These are phyloP conservation scores for Sherardia arvensis DNA, from an alignment of 257 asterid species.

Conservation along the genomic window DNA sequence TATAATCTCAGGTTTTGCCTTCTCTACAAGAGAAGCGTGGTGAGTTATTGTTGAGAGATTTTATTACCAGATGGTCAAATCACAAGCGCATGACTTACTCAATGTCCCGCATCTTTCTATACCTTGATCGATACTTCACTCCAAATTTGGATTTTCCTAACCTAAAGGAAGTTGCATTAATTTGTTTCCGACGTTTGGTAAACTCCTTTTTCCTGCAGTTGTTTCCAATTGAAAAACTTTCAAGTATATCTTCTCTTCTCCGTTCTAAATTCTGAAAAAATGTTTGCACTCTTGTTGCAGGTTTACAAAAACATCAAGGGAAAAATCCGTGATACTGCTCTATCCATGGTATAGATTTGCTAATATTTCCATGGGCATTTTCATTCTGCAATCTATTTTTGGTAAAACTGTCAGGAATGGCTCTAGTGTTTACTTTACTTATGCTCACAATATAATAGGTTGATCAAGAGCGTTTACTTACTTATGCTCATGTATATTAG, in stretches of 20 bases:
- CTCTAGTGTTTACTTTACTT: background rate
- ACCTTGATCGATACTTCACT: conserved; percentile 86
- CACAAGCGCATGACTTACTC: conserved; percentile 93
- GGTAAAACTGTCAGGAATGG: background rate
- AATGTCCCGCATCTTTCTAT: conserved; percentile 81
- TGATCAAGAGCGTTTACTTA: conserved; percentile 89
- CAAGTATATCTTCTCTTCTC: background rate
- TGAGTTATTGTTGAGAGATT: conserved; percentile 92
- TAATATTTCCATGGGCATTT: background rate
- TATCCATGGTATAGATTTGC: conserved; percentile 54
- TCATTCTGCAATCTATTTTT: background rate
- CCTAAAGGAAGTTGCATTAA: conserved; percentile 75
- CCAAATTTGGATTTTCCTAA: conserved; percentile 75
- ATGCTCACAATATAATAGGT: conserved; percentile 30
- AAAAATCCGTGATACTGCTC: conserved; percentile 81
- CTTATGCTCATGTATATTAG: conserved; percentile 23
- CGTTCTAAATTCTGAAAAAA: too few species aligned
- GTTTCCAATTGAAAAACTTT: background rate
- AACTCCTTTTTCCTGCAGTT: background rate
- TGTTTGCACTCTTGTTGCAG: conserved; percentile 30
- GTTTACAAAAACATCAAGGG: conserved; percentile 67
- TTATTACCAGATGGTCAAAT: conserved; percentile 83
- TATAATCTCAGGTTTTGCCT: conserved; percentile 48
- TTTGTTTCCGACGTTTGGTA: conserved; percentile 89
- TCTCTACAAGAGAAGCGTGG: conserved; percentile 82